Base-by-base conservation (phyloP, 1,284 basidiomycete species). In the Moniliella sp. region DNA sequence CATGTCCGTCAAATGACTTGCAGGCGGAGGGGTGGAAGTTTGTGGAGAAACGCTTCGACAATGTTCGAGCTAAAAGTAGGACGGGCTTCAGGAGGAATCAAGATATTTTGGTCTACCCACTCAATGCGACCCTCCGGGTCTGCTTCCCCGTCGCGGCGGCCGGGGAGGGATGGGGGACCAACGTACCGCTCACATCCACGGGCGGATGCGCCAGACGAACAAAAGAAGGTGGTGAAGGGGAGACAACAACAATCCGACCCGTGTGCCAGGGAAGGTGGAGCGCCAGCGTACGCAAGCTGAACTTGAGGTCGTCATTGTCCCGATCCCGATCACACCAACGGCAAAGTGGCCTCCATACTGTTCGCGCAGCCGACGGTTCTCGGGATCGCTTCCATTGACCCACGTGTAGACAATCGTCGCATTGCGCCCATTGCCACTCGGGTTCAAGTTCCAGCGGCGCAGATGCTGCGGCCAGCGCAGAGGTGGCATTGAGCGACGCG, bases 61-160 rank as follows among this genome's bases (percentile, higher is more conserved):
- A 26, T 28, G 18, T 35, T 35, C n/a, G 33, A 30, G 28, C 30
- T 35, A 28, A 30, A 35, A 19, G 26, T 26, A 3, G 33, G 33
- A 7, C 19, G 18, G 27, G 5, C 25, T 17, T 35, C 17, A 7
- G 9, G 5, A 13, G 33, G 33, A 4, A 35, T 16, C 13, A 35
- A 30, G 3, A n/a, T 15, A 13, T 35, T 18, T 15, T 35, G 33
- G 4, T 30, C n/a, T 7, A 35, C 18, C 33, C 33, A 35, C 12
- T 10, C 13, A 14, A 35, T n/a, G n/a, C n/a, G n/a, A n/a, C n/a
- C n/a, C n/a, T n/a, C n/a, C n/a, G n/a, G n/a, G n/a, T n/a, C n/a
- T n/a, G n/a, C n/a, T n/a, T n/a, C n/a, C n/a, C n/a, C n/a, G n/a
- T n/a, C n/a, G n/a, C n/a, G n/a, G n/a, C n/a, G n/a, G n/a, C n/a